Conservation (phyloP, 768 basidiomycete species). For the Cystobasidium tubakii region DNA sequence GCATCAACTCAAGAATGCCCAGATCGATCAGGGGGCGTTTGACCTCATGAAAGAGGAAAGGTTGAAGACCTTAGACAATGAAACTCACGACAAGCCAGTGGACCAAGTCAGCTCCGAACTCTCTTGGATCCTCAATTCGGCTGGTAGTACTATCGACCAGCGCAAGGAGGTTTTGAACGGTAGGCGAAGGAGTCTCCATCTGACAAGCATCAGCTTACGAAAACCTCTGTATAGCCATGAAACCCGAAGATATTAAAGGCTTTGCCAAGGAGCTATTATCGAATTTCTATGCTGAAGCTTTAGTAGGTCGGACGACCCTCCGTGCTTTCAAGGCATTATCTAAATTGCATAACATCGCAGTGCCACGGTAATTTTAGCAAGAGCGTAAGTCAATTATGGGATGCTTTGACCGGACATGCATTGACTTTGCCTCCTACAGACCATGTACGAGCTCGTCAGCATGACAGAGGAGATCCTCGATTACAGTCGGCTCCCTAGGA, state of each 20-base stretch:
- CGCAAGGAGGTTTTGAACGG: neutral
- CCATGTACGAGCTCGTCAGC: slow-evolving; percentile 67
- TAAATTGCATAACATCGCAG: too few species aligned
- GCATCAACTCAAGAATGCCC: slow-evolving; percentile 20
- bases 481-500: slow-evolving; percentile 55
- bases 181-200: neutral
- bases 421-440: slow-evolving; percentile 52
- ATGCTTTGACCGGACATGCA: neutral
- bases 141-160: neutral
- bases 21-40: slow-evolving; percentile 61
- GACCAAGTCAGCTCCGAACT: neutral
- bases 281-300: slow-evolving; percentile 61
- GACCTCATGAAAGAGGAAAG: slow-evolving; percentile 77
- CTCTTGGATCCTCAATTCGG: neutral
- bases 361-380: slow-evolving; percentile 72
- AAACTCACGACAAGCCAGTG: slow-evolving; percentile 44
- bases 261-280: slow-evolving; percentile 61
- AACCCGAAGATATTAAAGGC: slow-evolving; percentile 61
- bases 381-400: slow-evolving; percentile 57
- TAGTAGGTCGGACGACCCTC: slow-evolving; percentile 50
- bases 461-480: slow-evolving; percentile 64
- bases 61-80: slow-evolving; percentile 64
- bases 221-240: slow-evolving; percentile 51
- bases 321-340: too few species aligned
- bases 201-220: neutral